Evolutionary conservation across 768 basidiomycete genomes (phyloP).

Genomic region (Favolaschia claudopus): DNA sequence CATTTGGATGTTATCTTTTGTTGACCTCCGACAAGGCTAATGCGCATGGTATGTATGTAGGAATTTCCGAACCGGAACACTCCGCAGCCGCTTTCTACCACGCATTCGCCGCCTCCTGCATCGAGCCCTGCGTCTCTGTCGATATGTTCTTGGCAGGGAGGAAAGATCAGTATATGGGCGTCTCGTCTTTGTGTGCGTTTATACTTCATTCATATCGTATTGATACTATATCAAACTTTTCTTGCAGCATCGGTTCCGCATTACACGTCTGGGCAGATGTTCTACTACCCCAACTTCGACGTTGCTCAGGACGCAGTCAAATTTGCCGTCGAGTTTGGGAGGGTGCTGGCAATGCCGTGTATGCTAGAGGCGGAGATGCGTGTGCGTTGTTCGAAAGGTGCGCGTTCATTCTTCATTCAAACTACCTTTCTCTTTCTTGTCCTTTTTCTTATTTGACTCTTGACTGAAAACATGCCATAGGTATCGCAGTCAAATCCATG

Average conservation of each 20-base stretch:
- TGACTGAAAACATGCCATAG: no score
- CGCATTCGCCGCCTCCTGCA: constrained; percentile 72
- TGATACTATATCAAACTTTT: neutral
- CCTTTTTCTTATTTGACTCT: no score
- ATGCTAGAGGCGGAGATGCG: constrained; percentile 73
- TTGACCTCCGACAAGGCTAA: neutral
- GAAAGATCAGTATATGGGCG: constrained; percentile 66
- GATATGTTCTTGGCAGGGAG: constrained; percentile 77
- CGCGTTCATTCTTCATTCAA: neutral
- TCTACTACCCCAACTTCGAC: constrained; percentile 76
- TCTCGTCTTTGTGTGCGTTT: constrained; percentile 62
- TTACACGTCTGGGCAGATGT: constrained; percentile 73
- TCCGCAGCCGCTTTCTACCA: constrained; percentile 71
- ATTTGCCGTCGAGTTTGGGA: constrained; percentile 72
- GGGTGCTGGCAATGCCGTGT: constrained; percentile 65
- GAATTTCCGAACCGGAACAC: constrained; percentile 66
- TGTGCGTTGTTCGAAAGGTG: constrained; percentile 68
- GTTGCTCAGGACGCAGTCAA: constrained; percentile 60
- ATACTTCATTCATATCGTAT: neutral
- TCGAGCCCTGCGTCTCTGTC: constrained; percentile 68
- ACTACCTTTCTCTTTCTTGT: neutral
- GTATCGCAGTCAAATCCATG: constrained; percentile 56
- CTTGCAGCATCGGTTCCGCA: constrained; percentile 63
- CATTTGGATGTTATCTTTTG: neutral
- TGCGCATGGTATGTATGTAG: constrained; percentile 34